These are phyloP conservation scores for Geoglossum glabrum DNA, from an alignment of 495 filamentous ascomycete genomes.

Conservation along the genomic window DNA sequence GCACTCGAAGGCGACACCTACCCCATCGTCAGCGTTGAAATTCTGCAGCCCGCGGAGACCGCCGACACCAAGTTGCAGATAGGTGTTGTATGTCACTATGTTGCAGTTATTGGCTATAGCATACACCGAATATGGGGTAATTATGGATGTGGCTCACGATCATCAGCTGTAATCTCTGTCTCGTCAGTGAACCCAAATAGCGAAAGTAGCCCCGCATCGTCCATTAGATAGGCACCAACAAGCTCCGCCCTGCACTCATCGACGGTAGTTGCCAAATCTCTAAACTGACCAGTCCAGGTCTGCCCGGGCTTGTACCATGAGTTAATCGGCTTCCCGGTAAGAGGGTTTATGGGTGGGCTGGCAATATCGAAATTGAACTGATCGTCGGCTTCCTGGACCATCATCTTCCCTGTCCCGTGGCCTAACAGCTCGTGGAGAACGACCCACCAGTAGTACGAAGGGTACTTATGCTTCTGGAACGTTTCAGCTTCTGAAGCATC, in stretches of 20 bases:
- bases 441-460: conserved; percentile 85
- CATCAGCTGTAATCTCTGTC: conserved; percentile 12
- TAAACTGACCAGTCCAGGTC: conserved; percentile 28
- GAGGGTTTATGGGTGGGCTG: conserved; percentile 23
- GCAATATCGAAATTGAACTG: conserved; percentile 49
- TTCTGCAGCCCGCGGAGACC: conserved; percentile 52
- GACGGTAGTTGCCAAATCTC: conserved; percentile 22
- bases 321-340: conserved; percentile 22
- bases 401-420: conserved; percentile 85
- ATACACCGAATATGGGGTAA: too few relatives aligned
- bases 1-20: not conserved
- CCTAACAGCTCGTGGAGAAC: conserved; percentile 90
- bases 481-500: too few relatives aligned
- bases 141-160: not conserved
- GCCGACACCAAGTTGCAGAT: conserved; percentile 81
- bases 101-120: conserved; percentile 34
- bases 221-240: conserved; percentile 66
- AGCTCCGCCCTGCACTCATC: conserved; percentile 29
- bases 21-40: not conserved
- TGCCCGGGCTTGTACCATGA: conserved; percentile 28
- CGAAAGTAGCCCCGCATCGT: conserved; percentile 70
- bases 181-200: conserved; percentile 86
- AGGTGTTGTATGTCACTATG: conserved; percentile 66
- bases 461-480: conserved; percentile 62
- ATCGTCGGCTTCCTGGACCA: conserved; percentile 70